Base-by-base conservation (phyloP, 331 rosid genomes). In the Spiraea crenata region DNA sequence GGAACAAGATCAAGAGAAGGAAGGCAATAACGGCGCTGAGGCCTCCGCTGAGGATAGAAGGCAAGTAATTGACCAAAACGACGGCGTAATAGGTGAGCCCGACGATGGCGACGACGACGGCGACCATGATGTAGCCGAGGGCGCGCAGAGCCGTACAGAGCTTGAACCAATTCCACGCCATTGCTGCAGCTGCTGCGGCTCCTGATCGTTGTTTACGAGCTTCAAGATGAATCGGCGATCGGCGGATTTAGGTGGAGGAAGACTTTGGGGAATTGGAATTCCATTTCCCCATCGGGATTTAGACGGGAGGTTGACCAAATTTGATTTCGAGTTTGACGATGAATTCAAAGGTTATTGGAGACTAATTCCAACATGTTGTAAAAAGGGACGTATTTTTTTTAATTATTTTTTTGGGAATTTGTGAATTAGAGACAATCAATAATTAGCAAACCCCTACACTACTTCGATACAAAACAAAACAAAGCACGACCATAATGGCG, bases 91-190 rank as follows among this genome's bases (percentile, higher is more conserved):
- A 90, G 65, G 87, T 79, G 80, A 90, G 80, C 38, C 83, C 77
- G 25, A 81, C 80, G 44, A 87, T 71, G 65, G 77, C 77, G 59
- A 88, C 75, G 41, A 90, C 88, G 44, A 85, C 13, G 54, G 82
- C 15, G 74, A 90, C 84, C 93, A 85, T 88, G 57, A 90, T 39
- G 58, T 85, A 90, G 63, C 91, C 93, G 8, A 87, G 82, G 20
- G 81, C 85, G 1, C 91, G 88, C 60, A 87, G 78, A 11, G 85
- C 80, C 67, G 85, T 67, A 57, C 93, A 90, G 75, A 79, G 83
- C 72, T 58, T 79, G 85, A 84, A 90, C 61, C 79, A 87, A 76
- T 90, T 90, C 87, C 91, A 85, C 35, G 88, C 79, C 96, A 85
- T 84, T 44, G 61, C 51, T 38, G 34, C 14, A n/a, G n/a, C n/a